Conservation (phyloP, 257 asterid genomes). For the Haberlea rhodopensis region DNA sequence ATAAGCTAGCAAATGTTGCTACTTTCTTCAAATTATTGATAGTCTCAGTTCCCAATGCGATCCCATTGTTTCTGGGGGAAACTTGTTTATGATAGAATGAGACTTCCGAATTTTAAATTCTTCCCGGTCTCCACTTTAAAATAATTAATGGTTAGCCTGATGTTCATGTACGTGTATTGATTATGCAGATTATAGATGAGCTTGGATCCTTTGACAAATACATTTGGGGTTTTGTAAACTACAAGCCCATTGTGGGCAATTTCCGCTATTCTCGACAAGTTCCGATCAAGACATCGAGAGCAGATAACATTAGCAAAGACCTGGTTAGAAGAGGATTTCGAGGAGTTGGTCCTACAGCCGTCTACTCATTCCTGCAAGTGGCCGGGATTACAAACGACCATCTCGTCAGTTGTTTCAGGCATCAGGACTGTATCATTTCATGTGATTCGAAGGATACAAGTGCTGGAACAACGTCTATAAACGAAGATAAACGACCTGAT, state of each 20-base stretch:
- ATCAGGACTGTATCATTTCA: conserved; percentile 53
- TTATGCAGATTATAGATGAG: conserved; percentile 70
- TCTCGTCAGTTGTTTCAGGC: conserved; percentile 79
- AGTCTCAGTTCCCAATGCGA: neutral
- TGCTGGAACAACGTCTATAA: conserved; percentile 30
- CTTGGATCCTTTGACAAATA: conserved; percentile 81
- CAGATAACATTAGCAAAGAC: conserved; percentile 91
- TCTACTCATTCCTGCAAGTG: conserved; percentile 92
- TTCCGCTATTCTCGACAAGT: conserved; percentile 91
- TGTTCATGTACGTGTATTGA: conserved; percentile 17
- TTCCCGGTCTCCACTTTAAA: neutral
- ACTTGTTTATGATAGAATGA: too few species aligned
- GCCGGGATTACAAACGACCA: conserved; percentile 95
- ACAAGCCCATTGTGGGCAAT: conserved; percentile 65
- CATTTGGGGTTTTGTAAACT: conserved; percentile 81
- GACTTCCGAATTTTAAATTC: neutral
- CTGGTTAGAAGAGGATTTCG: conserved; percentile 87
- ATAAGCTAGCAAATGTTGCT: neutral
- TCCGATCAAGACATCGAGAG: conserved; percentile 86
- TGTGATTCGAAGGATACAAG: conserved; percentile 39
- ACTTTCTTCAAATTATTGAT: neutral
- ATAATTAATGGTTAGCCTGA: conserved; percentile 13
- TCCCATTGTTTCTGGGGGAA: neutral
- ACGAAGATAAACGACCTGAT: conserved; percentile 41
- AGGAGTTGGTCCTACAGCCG: conserved; percentile 94